Conservation (phyloP, 169 alveolate species). For the Plasmodium cynomolgi region DNA sequence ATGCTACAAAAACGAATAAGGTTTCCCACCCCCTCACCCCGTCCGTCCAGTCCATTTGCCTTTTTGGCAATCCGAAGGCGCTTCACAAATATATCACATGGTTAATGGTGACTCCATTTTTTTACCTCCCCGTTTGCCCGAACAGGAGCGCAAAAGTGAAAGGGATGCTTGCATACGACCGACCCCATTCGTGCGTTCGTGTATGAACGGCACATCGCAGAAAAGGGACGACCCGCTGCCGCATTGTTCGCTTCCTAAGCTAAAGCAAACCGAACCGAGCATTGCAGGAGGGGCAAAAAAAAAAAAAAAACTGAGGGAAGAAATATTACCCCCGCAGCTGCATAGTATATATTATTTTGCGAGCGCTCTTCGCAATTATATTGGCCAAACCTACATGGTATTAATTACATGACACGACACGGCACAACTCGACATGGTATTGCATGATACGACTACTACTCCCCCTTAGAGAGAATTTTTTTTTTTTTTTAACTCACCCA, state of each 20-base stretch:
- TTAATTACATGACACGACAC: background rate
- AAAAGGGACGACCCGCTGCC: background rate
- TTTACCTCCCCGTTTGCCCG: background rate
- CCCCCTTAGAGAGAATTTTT: background rate
- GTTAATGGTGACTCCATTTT: background rate
- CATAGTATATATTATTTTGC: background rate
- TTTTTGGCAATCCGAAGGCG: background rate
- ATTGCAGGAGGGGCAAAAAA: background rate
- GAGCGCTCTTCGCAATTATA: background rate
- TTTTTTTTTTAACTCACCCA: background rate
- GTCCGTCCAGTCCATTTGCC: background rate
- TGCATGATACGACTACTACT: background rate
- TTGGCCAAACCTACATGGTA: background rate
- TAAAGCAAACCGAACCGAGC: background rate
- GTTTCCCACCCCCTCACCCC: background rate
- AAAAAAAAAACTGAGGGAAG: background rate
- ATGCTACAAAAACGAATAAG: background rate
- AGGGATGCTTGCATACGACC: background rate
- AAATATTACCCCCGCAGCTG: background rate
- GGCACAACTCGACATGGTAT: too few species aligned
- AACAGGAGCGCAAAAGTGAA: background rate
- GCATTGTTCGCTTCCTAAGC: background rate
- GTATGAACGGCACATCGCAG: background rate
- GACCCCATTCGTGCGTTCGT: background rate
- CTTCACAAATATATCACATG: background rate